These are phyloP conservation scores for Ogataea methanolica DNA, from an alignment of 805 yeast species.

Conservation along the genomic window DNA sequence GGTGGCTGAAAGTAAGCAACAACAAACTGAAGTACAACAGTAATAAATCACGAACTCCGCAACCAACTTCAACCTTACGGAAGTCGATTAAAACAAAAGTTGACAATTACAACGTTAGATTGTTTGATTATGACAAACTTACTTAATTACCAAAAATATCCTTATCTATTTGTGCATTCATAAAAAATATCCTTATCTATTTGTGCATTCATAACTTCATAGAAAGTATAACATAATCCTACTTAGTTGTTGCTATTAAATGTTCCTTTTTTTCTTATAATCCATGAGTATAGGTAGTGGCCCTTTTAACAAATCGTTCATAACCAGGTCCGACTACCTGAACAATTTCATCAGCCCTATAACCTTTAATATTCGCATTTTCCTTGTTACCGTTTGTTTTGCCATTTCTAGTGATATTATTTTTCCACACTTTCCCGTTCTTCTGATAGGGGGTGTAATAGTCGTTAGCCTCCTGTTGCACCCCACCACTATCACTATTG, in stretches of 20 bases:
- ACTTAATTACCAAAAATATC: too few relatives aligned
- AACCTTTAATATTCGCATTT: neutral
- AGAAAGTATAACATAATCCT: neutral
- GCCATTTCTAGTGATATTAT: neutral
- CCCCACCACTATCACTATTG: too few relatives aligned
- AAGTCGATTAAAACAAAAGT: slow-evolving; percentile 10
- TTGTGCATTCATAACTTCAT: neutral
- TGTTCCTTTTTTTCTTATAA: neutral
- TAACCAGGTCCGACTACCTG: slow-evolving; percentile 1
- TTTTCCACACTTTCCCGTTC: neutral
- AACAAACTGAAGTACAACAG: neutral
- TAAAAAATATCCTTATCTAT: too few relatives aligned
- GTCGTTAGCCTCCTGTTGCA: neutral
- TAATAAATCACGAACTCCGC: too few relatives aligned
- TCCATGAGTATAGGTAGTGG: slow-evolving; percentile 8
- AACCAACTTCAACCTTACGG: too few relatives aligned
- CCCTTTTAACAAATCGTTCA: slow-evolving; percentile 16
- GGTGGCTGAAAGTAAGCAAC: neutral
- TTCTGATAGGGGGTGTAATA: neutral
- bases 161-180: too few relatives aligned
- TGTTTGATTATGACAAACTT: slow-evolving; percentile 15
- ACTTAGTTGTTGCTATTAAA: neutral
- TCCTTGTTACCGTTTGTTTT: neutral
- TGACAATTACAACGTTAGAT: slow-evolving; percentile 12
- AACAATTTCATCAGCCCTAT: too few relatives aligned